Conservation (phyloP, 495 filamentous ascomycete genomes). For the Aspergillus cristatus region DNA sequence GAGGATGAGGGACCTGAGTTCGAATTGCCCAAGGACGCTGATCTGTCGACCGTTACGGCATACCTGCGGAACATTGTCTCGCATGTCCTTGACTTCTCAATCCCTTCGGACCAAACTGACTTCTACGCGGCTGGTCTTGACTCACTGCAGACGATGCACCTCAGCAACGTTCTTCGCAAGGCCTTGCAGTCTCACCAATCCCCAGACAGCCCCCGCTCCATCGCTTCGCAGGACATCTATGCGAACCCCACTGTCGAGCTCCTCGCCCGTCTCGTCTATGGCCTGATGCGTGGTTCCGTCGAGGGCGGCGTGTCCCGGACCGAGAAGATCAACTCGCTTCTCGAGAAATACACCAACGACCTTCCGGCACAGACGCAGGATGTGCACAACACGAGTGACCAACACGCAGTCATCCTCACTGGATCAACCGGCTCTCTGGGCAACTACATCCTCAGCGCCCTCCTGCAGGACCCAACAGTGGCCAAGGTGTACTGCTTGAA, state of each 20-base stretch:
- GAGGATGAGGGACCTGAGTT: neutral
- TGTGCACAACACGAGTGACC: neutral
- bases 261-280: slow-evolving; percentile 10
- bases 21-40: slow-evolving; percentile 3
- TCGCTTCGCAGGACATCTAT: slow-evolving; percentile 21
- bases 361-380: slow-evolving; percentile 11
- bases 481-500: slow-evolving; percentile 48
- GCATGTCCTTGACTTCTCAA: neutral
- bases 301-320: slow-evolving; percentile 6
- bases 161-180: slow-evolving; percentile 13
- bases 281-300: slow-evolving; percentile 10
- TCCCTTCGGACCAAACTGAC: slow-evolving; percentile 5
- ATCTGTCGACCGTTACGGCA: slow-evolving; percentile 3
- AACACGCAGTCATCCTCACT: slow-evolving; percentile 36
- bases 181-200: slow-evolving; percentile 5
- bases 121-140: slow-evolving; percentile 21
- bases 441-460: slow-evolving; percentile 42
- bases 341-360: slow-evolving; percentile 12
- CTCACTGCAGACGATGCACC: slow-evolving; percentile 26
- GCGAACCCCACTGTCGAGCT: slow-evolving; percentile 19
- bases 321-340: slow-evolving; percentile 11
- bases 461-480: slow-evolving; percentile 25
- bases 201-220: slow-evolving; percentile 1
- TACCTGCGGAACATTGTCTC: slow-evolving; percentile 6
- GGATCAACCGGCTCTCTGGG: slow-evolving; percentile 53